Conservation (phyloP, 768 basidiomycete species). For the Phanerochaete sordida region DNA sequence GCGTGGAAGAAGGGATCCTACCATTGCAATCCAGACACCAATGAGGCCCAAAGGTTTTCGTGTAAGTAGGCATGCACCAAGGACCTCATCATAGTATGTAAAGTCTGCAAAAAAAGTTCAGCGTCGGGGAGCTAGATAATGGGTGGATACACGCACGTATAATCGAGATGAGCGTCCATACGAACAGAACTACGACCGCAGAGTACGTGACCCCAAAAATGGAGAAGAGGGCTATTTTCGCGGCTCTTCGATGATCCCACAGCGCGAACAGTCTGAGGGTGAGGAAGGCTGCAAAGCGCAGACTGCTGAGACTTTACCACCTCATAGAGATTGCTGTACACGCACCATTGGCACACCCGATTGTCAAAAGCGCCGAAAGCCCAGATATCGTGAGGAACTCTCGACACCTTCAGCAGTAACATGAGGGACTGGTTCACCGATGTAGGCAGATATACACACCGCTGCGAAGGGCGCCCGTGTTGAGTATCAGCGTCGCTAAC, state of each 20-base stretch:
- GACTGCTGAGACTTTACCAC: neutral
- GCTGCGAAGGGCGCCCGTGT: too few species aligned
- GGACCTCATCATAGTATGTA: neutral
- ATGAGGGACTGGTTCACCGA: too few species aligned
- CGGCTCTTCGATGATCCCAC: neutral
- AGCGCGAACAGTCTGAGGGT: neutral
- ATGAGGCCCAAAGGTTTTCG: neutral
- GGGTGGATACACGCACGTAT: neutral
- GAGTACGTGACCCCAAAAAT: neutral
- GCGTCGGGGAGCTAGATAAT: neutral
- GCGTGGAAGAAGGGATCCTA: neutral
- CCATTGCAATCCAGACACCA: constrained; percentile 9
- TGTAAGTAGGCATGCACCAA: constrained; percentile 2
- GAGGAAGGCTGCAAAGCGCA: constrained; percentile 1
- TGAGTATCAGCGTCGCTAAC: too few species aligned
- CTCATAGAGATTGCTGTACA: neutral
- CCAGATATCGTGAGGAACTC: neutral
- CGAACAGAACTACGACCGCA: neutral
- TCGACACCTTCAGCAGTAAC: too few species aligned
- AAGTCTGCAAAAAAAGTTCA: neutral
- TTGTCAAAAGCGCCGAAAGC: neutral
- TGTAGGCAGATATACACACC: too few species aligned
- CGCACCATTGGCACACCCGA: neutral
- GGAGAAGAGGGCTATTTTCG: neutral
- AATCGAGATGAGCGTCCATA: neutral